A percentile compares a stretch with the other conserved stretches of the same genome.
phyloP scores from a whole-genome alignment of 768 basidiomycete genomes.

The Phaffia tasmanica region DNA sequence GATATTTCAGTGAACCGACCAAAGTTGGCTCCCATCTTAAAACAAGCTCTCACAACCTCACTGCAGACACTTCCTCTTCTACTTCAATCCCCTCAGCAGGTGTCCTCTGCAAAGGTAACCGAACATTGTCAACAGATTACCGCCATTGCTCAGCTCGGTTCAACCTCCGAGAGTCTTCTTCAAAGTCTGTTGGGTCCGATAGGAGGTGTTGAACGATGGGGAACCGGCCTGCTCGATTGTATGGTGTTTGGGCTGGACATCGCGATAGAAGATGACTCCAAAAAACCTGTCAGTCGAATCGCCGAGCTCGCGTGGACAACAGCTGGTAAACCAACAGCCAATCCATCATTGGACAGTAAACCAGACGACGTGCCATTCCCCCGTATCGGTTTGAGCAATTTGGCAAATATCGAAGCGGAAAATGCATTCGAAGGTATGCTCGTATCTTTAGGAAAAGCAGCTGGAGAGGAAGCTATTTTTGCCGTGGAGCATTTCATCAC shows the following conservation, averaged over 20 bases:
- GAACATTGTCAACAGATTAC: conserved; percentile 29
- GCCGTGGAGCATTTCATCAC: conserved; percentile 69
- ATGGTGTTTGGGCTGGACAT: conserved; percentile 56
- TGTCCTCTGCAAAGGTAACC: conserved; percentile 5
- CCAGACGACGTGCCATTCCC: conserved; percentile 27
- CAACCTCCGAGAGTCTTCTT: conserved; percentile 2
- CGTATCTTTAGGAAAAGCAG: conserved; percentile 55
- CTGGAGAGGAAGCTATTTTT: conserved; percentile 56
- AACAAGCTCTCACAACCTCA: conserved; percentile 28
- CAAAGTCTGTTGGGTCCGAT: conserved; percentile 56
- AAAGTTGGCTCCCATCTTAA: conserved; percentile 4
- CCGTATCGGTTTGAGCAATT: conserved; percentile 30
- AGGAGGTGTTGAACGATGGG: conserved; percentile 85
- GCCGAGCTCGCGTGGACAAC: conserved; percentile 28
- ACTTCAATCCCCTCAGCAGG: conserved; percentile 12
- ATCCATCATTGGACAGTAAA: neutral
- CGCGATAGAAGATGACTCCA: conserved; percentile 15
- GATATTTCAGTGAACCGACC: neutral
- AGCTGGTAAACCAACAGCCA: conserved; percentile 8
- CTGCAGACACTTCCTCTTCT: conserved; percentile 25
- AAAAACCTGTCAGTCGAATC: conserved; percentile 28
- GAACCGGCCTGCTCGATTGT: conserved; percentile 71
- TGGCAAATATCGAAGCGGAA: conserved; percentile 29
- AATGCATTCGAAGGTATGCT: conserved; percentile 55
- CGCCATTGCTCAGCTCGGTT: conserved; percentile 23